Evolutionary conservation across 2,329 filamentous ascomycete genomes (phyloP).

Genomic region (Fusarium equiseti): DNA sequence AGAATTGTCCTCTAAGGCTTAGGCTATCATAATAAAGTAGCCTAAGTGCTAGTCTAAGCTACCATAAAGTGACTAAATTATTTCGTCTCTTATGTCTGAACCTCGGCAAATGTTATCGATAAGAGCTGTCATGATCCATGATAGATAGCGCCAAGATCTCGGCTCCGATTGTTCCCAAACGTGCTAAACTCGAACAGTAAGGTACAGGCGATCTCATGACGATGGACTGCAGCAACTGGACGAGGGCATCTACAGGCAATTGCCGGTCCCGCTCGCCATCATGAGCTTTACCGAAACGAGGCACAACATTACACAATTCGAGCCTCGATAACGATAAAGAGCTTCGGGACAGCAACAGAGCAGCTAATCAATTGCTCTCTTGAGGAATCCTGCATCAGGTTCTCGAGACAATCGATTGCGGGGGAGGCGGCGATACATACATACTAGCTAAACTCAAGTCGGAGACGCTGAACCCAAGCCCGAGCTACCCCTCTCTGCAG

Average conservation of each 20-base stretch:
- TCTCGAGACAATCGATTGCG: constrained; percentile 22
- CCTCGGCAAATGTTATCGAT: constrained; percentile 25
- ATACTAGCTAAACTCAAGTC: constrained; percentile 20
- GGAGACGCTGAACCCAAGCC: constrained; percentile 1
- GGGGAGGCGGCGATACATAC: constrained; percentile 22
- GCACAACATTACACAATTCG: constrained; percentile 22
- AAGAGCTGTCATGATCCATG: constrained; percentile 31
- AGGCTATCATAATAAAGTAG: neutral
- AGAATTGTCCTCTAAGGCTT: too few relatives aligned
- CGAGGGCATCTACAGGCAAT: constrained; percentile 5
- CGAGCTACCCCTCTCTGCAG: constrained; percentile 32
- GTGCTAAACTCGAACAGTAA: constrained; percentile 32
- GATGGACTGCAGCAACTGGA: constrained; percentile 8
- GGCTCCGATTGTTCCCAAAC: constrained; percentile 4
- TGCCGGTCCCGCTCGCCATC: constrained; percentile 23
- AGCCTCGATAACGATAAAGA: neutral
- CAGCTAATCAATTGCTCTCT: constrained; percentile 29
- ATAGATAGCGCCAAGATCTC: constrained; percentile 7
- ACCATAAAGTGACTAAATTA: neutral
- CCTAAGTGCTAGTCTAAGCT: too few relatives aligned
- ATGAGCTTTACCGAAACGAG: constrained; percentile 33
- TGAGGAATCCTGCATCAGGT: neutral
- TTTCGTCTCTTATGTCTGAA: neutral
- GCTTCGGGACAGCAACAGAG: neutral
- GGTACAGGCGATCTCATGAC: constrained; percentile 27